Percentiles rank a stretch among this genome's conserved stretches.
Evolutionary conservation across 805 yeast genomes (phyloP).

Genomic region (Ogataea methylovora): DNA sequence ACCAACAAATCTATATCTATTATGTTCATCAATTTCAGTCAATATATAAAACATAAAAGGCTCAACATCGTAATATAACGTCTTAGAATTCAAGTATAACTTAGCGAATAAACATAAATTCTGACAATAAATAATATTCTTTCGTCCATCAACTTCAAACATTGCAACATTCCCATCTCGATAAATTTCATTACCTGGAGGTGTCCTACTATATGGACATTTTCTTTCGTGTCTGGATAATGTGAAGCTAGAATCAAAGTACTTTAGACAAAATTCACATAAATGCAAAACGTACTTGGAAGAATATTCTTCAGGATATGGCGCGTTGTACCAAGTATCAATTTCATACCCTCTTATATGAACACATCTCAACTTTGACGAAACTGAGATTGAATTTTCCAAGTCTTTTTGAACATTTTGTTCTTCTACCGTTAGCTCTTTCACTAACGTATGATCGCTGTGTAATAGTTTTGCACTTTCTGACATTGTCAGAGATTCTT

Average conservation of each 20-base stretch:
- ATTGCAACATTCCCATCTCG: conserved; percentile 64
- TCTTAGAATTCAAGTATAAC: conserved; percentile 81
- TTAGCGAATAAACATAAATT: conserved; percentile 86
- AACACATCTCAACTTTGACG: conserved; percentile 48
- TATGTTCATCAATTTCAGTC: conserved; percentile 48
- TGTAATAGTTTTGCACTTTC: conserved; percentile 28
- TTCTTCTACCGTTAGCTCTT: conserved; percentile 12
- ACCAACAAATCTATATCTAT: conserved; percentile 75
- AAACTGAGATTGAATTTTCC: conserved; percentile 17
- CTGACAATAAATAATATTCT: conserved; percentile 76
- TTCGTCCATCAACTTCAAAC: conserved; percentile 91
- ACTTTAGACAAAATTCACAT: conserved; percentile 81
- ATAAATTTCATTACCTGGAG: conserved; percentile 92
- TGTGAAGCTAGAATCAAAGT: conserved; percentile 62
- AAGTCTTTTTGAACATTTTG: conserved; percentile 17
- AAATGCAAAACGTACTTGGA: conserved; percentile 55
- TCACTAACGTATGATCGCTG: conserved; percentile 24
- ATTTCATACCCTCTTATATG: conserved; percentile 70
- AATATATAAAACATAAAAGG: conserved; percentile 87
- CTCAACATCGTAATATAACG: conserved; percentile 90
- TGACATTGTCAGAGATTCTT: conserved; percentile 31
- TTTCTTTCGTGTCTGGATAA: conserved; percentile 66
- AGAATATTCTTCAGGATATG: conserved; percentile 84
- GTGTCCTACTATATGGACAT: conserved; percentile 57
- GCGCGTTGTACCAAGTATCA: conserved; percentile 88